phyloP scores from a whole-genome alignment of 768 basidiomycete genomes.

The Podaxis carcinomalis region DNA sequence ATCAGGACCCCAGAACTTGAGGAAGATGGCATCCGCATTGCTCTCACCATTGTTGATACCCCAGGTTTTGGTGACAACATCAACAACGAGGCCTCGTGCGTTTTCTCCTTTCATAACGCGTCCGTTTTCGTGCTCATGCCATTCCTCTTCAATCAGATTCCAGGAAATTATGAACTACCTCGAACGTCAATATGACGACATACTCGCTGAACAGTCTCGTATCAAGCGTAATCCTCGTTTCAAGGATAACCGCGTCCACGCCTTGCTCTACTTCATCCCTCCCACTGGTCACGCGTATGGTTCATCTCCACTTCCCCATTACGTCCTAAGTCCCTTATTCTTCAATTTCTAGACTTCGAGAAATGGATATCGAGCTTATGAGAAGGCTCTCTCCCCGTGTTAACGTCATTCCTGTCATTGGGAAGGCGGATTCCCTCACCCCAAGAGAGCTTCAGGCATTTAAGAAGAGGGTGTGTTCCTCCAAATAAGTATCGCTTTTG shows the following conservation, averaged over 20 bases:
- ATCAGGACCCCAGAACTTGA: conserved; percentile 60
- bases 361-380: conserved; percentile 95
- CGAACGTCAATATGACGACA: conserved; percentile 91
- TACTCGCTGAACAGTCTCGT: conserved; percentile 80
- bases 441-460: conserved; percentile 76
- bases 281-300: conserved; percentile 83
- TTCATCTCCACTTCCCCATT: not conserved
- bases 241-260: conserved; percentile 86
- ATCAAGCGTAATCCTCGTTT: conserved; percentile 94
- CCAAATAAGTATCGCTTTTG: not conserved
- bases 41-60: conserved; percentile 87
- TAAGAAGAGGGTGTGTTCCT: conserved; percentile 62
- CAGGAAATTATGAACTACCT: conserved; percentile 84
- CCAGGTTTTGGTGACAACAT: conserved; percentile 91
- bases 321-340: conserved; percentile 5
- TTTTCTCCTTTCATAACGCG: conserved; percentile 9
- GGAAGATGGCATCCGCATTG: conserved; percentile 88
- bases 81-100: conserved; percentile 84
- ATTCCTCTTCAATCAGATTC: conserved; percentile 46
- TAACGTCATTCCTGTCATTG: conserved; percentile 91
- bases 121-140: not conserved
- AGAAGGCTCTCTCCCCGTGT: conserved; percentile 82
- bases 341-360: conserved; percentile 51
- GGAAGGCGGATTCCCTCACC: conserved; percentile 86
- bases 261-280: conserved; percentile 85